phyloP scores from a whole-genome alignment of 768 basidiomycete species.

The Aureoboletus auriporus region DNA sequence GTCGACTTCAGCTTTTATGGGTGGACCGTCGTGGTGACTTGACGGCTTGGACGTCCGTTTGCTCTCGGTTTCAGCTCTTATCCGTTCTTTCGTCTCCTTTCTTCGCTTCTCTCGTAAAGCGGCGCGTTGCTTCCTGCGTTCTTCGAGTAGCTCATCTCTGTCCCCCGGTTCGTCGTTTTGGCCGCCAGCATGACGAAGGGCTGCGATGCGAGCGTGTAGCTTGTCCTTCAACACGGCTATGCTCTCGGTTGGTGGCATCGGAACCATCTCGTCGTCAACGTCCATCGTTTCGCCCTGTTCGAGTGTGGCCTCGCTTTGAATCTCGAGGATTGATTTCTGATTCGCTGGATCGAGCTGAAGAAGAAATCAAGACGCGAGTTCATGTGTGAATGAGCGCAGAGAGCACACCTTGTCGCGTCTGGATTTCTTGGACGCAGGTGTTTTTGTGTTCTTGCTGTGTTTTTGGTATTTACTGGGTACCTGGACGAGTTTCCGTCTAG shows the following conservation, averaged over 20 bases:
- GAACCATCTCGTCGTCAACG: constrained; percentile 43
- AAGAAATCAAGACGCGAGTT: background rate
- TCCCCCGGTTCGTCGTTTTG: constrained; percentile 46
- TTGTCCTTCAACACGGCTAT: constrained; percentile 66
- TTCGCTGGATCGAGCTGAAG: constrained; percentile 88
- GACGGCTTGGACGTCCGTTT: constrained; percentile 25
- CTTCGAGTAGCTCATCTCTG: constrained; percentile 80
- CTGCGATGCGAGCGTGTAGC: constrained; percentile 68
- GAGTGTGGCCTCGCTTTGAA: constrained; percentile 53
- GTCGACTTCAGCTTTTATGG: constrained; percentile 74
- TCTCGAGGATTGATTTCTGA: constrained; percentile 71
- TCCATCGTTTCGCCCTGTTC: constrained; percentile 18
- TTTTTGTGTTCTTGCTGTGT: constrained; percentile 82
- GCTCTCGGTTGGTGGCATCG: constrained; percentile 62
- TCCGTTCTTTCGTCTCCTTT: constrained; percentile 84
- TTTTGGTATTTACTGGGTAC: constrained; percentile 73
- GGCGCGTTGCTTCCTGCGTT: constrained; percentile 70
- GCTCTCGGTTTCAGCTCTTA: constrained; percentile 57
- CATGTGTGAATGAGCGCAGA: background rate
- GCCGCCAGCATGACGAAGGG: constrained; percentile 49
- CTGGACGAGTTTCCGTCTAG: background rate
- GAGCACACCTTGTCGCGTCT: constrained; percentile 73
- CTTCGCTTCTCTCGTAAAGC: constrained; percentile 81
- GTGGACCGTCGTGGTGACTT: constrained; percentile 35
- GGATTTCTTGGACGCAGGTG: constrained; percentile 80